Evolutionary conservation across 495 filamentous ascomycete genomes (phyloP).

Genomic region (Hypoxylon crocopeplum): DNA sequence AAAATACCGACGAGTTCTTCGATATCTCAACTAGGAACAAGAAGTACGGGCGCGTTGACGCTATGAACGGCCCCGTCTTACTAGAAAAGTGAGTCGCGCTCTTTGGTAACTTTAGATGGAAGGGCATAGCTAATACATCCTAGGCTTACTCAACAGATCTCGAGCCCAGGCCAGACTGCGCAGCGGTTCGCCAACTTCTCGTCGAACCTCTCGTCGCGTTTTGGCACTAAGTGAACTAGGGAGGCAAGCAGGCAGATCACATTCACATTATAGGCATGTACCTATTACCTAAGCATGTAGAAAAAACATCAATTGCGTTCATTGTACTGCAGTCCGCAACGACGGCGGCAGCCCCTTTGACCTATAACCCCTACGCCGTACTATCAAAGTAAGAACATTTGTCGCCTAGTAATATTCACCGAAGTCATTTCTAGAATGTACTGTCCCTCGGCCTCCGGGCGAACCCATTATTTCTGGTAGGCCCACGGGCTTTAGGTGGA

Average conservation of each 20-base stretch:
- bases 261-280: not conserved
- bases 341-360: not conserved
- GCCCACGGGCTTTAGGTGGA: no score
- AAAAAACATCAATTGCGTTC: slow-evolving; percentile 29
- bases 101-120: no score
- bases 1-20: slow-evolving; percentile 93
- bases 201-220: slow-evolving; percentile 72
- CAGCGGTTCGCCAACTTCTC: slow-evolving; percentile 70
- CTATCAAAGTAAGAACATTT: slow-evolving; percentile 19
- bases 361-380: slow-evolving; percentile 37
- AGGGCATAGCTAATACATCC: no score
- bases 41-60: slow-evolving; percentile 93
- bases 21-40: slow-evolving; percentile 84
- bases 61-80: slow-evolving; percentile 80
- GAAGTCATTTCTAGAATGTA: slow-evolving; percentile 27
- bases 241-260: not conserved
- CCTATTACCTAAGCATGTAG: not conserved
- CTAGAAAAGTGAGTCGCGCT: slow-evolving; percentile 77
- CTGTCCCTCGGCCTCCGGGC: no score
- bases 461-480: no score
- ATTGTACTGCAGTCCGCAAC: slow-evolving; percentile 9
- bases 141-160: slow-evolving; percentile 69
- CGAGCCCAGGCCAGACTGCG: slow-evolving; percentile 60
- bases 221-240: slow-evolving; percentile 65
- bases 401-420: slow-evolving; percentile 26